Percentiles rank a stretch among this genome's conserved stretches.
Conservation (phyloP, 208 protist genomes). For the Leishmania tropica region DNA sequence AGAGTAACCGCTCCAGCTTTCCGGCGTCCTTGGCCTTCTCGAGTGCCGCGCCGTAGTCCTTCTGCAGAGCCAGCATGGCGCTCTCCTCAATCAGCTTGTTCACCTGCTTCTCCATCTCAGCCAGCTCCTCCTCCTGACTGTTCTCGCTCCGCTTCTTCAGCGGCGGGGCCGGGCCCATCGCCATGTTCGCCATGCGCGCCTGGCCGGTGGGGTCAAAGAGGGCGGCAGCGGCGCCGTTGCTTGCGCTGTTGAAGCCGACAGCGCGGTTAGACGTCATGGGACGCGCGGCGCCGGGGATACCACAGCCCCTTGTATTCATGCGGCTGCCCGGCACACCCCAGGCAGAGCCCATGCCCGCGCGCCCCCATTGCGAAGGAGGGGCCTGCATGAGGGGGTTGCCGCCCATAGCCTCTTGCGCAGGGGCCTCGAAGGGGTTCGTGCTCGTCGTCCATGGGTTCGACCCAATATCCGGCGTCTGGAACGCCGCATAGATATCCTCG, state of each 20-base stretch:
- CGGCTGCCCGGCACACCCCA: slow-evolving; percentile 76
- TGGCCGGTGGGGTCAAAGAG: slow-evolving; percentile 88
- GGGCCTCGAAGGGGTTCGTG: slow-evolving; percentile 43
- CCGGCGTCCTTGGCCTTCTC: slow-evolving; percentile 96
- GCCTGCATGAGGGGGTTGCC: slow-evolving; percentile 82
- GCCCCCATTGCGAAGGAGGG: slow-evolving; percentile 83
- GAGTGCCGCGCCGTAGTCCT: slow-evolving; percentile 89
- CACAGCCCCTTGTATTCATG: slow-evolving; percentile 67
- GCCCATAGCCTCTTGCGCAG: slow-evolving; percentile 24
- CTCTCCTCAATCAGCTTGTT: slow-evolving; percentile 95
- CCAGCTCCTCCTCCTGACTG: slow-evolving; percentile 91
- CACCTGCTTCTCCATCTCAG: slow-evolving; percentile 94
- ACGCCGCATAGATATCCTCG: slow-evolving; percentile 83
- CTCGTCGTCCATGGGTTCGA: slow-evolving; percentile 45
- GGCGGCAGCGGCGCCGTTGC: slow-evolving; percentile 26
- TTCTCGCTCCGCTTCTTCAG: slow-evolving; percentile 93
- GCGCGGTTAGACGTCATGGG: slow-evolving; percentile 95
- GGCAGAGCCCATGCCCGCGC: slow-evolving; percentile 55
- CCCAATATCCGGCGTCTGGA: slow-evolving; percentile 57
- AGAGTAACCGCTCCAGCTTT: slow-evolving; percentile 92
- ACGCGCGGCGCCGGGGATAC: slow-evolving; percentile 56
- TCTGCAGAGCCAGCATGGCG: slow-evolving; percentile 87
- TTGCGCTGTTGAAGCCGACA: slow-evolving; percentile 81
- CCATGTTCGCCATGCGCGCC: slow-evolving; percentile 59
- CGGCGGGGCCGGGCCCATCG: slow-evolving; percentile 85